Percentiles rank a stretch among this genome's conserved stretches.
These are phyloP conservation scores for Haplosporangium gracile DNA, from an alignment of 192 early-diverging fungal genomes.

Conservation along the genomic window DNA sequence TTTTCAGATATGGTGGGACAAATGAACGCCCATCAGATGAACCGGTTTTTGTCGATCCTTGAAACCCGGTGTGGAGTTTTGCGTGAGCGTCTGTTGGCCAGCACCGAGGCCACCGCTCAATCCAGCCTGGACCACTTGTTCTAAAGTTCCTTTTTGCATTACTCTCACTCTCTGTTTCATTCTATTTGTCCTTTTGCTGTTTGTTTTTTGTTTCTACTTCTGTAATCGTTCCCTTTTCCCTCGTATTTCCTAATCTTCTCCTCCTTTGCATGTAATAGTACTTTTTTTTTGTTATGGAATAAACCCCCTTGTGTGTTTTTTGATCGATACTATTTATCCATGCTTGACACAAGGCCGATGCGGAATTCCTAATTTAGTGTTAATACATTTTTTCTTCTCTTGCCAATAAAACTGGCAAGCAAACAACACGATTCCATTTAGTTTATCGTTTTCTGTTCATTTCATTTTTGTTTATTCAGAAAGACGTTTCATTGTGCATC, in stretches of 20 bases:
- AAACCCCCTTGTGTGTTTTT: not conserved
- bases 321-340: no score
- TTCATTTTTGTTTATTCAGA: no score
- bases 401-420: no score
- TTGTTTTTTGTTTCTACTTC: conserved; percentile 5
- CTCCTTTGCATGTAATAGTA: not conserved
- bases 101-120: conserved; percentile 31
- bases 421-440: no score
- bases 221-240: not conserved
- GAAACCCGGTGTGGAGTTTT: conserved; percentile 68
- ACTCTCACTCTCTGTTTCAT: not conserved
- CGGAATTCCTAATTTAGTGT: no score
- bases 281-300: conserved; percentile 1
- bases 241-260: not conserved
- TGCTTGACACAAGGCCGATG: no score
- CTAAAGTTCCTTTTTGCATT: not conserved
- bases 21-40: conserved; percentile 68
- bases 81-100: conserved; percentile 40
- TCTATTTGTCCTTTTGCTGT: not conserved
- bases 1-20: conserved; percentile 56
- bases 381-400: no score
- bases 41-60: conserved; percentile 64
- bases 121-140: conserved; percentile 29
- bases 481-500: no score
- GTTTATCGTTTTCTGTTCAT: no score